These are phyloP conservation scores for Anastatica hierochuntica DNA, from an alignment of 345 rosid species.

Conservation along the genomic window DNA sequence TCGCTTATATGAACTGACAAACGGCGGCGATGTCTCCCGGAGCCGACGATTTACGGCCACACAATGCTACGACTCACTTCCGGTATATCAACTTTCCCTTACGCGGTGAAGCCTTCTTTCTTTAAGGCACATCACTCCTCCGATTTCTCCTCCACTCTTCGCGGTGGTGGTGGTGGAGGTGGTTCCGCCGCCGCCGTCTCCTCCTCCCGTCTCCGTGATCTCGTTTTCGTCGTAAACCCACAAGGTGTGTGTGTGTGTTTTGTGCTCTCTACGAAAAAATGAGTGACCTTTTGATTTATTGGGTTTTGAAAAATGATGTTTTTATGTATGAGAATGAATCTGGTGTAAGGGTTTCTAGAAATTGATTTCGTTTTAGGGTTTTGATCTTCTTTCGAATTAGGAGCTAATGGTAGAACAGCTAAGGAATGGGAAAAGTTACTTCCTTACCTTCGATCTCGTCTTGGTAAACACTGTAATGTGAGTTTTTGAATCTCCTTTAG, in stretches of 20 bases:
- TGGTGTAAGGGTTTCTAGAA: not conserved
- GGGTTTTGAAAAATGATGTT: not conserved
- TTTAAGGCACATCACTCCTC: slow-evolving; percentile 31
- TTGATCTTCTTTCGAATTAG: slow-evolving; percentile 28
- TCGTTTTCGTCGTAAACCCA: slow-evolving; percentile 90
- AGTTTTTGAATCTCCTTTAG: slow-evolving; percentile 15
- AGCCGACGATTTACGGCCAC: not conserved
- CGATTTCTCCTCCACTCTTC: slow-evolving; percentile 35
- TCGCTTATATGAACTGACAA: not conserved
- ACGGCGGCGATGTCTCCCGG: slow-evolving; percentile 21
- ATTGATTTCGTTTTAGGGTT: not conserved
- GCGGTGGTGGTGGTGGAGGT: slow-evolving; percentile 5
- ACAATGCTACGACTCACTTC: slow-evolving; percentile 30
- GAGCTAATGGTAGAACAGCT: slow-evolving; percentile 89
- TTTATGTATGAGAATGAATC: not conserved
- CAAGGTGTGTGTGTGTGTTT: slow-evolving; percentile 56
- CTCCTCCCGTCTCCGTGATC: slow-evolving; percentile 62
- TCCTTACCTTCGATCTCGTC: slow-evolving; percentile 73
- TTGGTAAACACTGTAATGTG: slow-evolving; percentile 63
- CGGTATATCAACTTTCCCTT: slow-evolving; percentile 13
- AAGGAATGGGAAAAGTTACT: slow-evolving; percentile 85
- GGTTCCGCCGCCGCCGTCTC: slow-evolving; percentile 13
- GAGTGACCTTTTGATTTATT: not conserved
- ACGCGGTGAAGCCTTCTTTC: slow-evolving; percentile 28
- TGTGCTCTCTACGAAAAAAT: not conserved